Percentiles rank a stretch among this genome's conserved stretches.
phyloP scores from a whole-genome alignment of 768 basidiomycete genomes.

The Thelephora ganbajun region DNA sequence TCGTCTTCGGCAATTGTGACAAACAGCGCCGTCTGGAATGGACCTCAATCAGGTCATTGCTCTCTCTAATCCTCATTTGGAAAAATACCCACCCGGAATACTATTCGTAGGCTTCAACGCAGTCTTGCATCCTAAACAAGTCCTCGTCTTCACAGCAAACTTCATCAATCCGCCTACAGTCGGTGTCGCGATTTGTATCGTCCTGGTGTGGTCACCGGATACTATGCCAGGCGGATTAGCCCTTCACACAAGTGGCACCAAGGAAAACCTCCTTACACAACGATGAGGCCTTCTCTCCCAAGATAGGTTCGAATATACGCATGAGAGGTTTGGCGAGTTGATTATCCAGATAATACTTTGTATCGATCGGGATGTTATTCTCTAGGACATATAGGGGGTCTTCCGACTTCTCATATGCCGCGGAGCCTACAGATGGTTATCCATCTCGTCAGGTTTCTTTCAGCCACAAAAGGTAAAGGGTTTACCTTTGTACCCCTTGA shows the following conservation, averaged over 20 bases:
- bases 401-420: slow-evolving; percentile 98
- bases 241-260: slow-evolving; percentile 1
- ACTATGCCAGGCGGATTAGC: slow-evolving; percentile 32
- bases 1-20: slow-evolving; percentile 71
- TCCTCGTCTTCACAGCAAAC: slow-evolving; percentile 91
- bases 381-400: slow-evolving; percentile 96
- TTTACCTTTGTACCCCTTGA: slow-evolving; percentile 87
- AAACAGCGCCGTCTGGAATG: too few relatives aligned
- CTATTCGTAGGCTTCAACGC: slow-evolving; percentile 70
- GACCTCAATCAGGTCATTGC: too few relatives aligned
- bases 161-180: slow-evolving; percentile 97
- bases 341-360: slow-evolving; percentile 95
- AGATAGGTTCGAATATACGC: slow-evolving; percentile 95
- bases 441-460: not conserved
- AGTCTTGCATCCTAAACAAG: slow-evolving; percentile 93
- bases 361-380: slow-evolving; percentile 96
- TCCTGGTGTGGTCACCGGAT: slow-evolving; percentile 89
- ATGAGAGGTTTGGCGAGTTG: slow-evolving; percentile 94
- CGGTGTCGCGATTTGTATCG: slow-evolving; percentile 93
- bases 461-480: not conserved
- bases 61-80: not conserved
- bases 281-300: slow-evolving; percentile 82
- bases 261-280: slow-evolving; percentile 45
- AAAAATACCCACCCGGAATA: slow-evolving; percentile 36
- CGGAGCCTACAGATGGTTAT: slow-evolving; percentile 24